phyloP scores from a whole-genome alignment of 2,329 filamentous ascomycete genomes.

The Penicillium sp. region DNA sequence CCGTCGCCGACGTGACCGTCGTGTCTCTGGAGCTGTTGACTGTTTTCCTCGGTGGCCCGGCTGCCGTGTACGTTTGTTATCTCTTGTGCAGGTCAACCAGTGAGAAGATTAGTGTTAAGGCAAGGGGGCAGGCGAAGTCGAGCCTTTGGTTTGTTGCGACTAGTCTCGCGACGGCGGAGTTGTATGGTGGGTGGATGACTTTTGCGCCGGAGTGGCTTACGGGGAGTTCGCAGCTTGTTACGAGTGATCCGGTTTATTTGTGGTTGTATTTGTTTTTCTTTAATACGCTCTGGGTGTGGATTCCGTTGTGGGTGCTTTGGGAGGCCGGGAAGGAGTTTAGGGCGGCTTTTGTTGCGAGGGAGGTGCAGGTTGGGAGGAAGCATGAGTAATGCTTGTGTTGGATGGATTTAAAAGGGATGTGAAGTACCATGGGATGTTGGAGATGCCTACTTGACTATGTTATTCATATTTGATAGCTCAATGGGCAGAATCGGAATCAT shows the following conservation, averaged over 20 bases:
- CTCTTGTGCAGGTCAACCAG: conserved; percentile 38
- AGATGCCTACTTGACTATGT: neutral
- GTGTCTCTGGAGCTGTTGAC: conserved; percentile 58
- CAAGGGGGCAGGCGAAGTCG: conserved; percentile 27
- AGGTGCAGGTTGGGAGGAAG: conserved; percentile 21
- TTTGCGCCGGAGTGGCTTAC: conserved; percentile 62
- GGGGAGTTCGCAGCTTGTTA: conserved; percentile 54
- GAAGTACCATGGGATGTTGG: neutral
- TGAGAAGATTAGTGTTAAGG: conserved; percentile 9
- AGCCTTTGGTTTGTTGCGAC: conserved; percentile 54
- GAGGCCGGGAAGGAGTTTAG: conserved; percentile 47
- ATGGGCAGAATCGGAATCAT: neutral
- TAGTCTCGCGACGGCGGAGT: conserved; percentile 57
- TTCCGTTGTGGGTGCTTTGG: conserved; percentile 54
- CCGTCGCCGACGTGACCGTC: conserved; percentile 53
- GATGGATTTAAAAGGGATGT: neutral
- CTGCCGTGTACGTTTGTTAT: conserved; percentile 55
- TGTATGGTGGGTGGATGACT: conserved; percentile 62
- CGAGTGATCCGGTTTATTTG: conserved; percentile 56
- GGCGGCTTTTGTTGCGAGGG: conserved; percentile 31
- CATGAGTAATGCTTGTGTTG: conserved; percentile 10
- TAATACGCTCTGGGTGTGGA: conserved; percentile 58
- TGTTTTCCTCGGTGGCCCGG: conserved; percentile 54
- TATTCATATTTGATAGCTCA: neutral
- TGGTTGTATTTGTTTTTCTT: conserved; percentile 62